These are phyloP conservation scores for Eucalyptus tenuipes DNA, from an alignment of 345 rosid species.

Conservation along the genomic window DNA sequence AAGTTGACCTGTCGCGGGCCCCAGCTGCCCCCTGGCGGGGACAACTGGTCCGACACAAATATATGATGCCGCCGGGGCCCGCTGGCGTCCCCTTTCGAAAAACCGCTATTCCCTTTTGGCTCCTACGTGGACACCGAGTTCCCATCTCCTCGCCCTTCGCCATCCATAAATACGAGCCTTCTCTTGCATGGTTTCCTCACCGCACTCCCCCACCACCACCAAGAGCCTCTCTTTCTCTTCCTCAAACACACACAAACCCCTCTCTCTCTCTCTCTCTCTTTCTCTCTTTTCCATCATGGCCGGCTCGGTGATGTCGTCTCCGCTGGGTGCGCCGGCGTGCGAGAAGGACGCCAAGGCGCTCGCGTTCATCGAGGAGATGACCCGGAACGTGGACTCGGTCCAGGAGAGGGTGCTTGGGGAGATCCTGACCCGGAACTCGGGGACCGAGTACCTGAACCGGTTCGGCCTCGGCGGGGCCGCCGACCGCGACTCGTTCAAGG, in stretches of 20 bases:
- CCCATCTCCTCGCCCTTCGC: not conserved
- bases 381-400: not conserved
- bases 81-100: not conserved
- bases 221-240: not conserved
- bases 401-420: not conserved
- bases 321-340: slow-evolving; percentile 49
- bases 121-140: not conserved
- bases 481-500: slow-evolving; percentile 48
- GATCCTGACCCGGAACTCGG: slow-evolving; percentile 16
- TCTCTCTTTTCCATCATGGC: slow-evolving; percentile 18
- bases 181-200: not conserved
- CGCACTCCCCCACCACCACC: not conserved
- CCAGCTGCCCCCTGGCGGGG: not conserved
- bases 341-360: not conserved
- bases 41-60: not conserved
- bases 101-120: not conserved
- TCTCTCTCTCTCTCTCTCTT: not conserved
- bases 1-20: not conserved
- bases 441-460: slow-evolving; percentile 57
- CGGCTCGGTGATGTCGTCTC: slow-evolving; percentile 35
- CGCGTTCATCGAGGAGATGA: not conserved
- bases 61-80: not conserved
- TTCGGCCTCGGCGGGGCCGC: slow-evolving; percentile 40
- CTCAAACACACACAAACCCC: not conserved
- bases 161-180: slow-evolving; percentile 25